A percentile compares a stretch with the other conserved stretches of the same genome.
phyloP scores from a whole-genome alignment of 257 asterid species.

The Plantago elongata region DNA sequence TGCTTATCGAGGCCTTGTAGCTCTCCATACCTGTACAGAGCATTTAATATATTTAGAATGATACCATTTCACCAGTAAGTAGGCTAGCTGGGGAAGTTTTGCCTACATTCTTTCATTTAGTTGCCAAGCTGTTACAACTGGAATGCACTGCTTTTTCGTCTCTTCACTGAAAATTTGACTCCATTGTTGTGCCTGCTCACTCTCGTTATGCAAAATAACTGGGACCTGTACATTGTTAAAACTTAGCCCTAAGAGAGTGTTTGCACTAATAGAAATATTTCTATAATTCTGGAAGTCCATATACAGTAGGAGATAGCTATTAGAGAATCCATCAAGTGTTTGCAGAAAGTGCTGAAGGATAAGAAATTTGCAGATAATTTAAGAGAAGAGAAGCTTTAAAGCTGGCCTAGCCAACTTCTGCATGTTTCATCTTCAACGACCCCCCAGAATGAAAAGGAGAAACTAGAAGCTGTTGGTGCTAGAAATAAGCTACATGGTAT shows the following conservation, averaged over 20 bases:
- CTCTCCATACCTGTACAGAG: constrained; percentile 78
- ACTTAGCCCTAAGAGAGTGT: background rate
- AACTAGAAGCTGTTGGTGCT: too few species aligned
- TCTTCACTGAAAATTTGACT: constrained; percentile 91
- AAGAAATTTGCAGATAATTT: too few species aligned
- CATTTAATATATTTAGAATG: constrained; percentile 8
- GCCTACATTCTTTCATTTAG: constrained; percentile 89
- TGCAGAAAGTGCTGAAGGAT: too few species aligned
- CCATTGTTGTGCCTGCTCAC: constrained; percentile 75
- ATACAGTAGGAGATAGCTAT: too few species aligned
- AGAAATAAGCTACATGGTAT: too few species aligned
- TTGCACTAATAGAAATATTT: background rate
- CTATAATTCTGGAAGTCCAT: too few species aligned
- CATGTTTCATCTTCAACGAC: too few species aligned
- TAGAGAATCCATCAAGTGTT: too few species aligned
- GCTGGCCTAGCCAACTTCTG: too few species aligned
- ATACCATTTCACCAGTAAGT: background rate
- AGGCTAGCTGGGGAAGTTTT: background rate
- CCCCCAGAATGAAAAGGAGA: too few species aligned
- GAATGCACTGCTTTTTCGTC: constrained; percentile 79
- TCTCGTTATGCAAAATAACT: constrained; percentile 74
- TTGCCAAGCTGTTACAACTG: constrained; percentile 97
- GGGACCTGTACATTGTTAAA: constrained; percentile 61
- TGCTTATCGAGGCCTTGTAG: constrained; percentile 93
- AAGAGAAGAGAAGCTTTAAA: too few species aligned